These are phyloP conservation scores for Yamadazyma spencermartinsiae DNA, from an alignment of 1,139 yeast genomes.

Conservation along the genomic window DNA sequence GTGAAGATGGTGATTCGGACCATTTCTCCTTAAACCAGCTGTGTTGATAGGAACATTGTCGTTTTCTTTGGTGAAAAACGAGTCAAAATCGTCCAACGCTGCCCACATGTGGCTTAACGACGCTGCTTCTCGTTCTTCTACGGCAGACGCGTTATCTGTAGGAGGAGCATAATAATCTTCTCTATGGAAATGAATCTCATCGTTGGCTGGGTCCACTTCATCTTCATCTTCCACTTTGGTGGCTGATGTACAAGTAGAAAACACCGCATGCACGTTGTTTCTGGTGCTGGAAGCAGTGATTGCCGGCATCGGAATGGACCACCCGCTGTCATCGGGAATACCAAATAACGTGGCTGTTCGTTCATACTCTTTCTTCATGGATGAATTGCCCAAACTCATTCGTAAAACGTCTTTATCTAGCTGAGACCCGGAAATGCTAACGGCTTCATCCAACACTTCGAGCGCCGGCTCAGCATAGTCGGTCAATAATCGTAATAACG, in stretches of 20 bases:
- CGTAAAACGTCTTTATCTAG: constrained; percentile 88
- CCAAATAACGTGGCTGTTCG: constrained; percentile 90
- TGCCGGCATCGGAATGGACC: constrained; percentile 97
- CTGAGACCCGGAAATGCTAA: constrained; percentile 83
- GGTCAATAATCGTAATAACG: constrained; percentile 78
- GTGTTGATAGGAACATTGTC: constrained; percentile 13
- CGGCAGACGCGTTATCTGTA: constrained; percentile 40
- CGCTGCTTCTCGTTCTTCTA: constrained; percentile 68
- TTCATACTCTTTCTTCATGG: constrained; percentile 78
- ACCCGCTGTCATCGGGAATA: constrained; percentile 94
- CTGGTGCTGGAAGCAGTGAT: constrained; percentile 85
- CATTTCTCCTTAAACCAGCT: constrained; percentile 5
- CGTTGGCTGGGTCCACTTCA: constrained; percentile 16
- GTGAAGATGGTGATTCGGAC: constrained; percentile 35
- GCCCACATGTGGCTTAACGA: constrained; percentile 95
- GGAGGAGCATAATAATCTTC: constrained; percentile 60
- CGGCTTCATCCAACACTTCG: constrained; percentile 85
- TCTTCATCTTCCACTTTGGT: constrained; percentile 29
- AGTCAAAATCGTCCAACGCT: constrained; percentile 90
- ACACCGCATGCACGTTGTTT: constrained; percentile 93
- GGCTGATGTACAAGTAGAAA: constrained; percentile 66
- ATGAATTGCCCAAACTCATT: constrained; percentile 84
- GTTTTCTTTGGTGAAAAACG: constrained; percentile 78
- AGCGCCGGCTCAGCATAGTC: constrained; percentile 87
- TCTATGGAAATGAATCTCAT: constrained; percentile 49